A percentile compares a stretch with the other conserved stretches of the same genome.
These are phyloP conservation scores for Gymnopus androsaceus DNA, from an alignment of 1,284 basidiomycete species.

Conservation along the genomic window DNA sequence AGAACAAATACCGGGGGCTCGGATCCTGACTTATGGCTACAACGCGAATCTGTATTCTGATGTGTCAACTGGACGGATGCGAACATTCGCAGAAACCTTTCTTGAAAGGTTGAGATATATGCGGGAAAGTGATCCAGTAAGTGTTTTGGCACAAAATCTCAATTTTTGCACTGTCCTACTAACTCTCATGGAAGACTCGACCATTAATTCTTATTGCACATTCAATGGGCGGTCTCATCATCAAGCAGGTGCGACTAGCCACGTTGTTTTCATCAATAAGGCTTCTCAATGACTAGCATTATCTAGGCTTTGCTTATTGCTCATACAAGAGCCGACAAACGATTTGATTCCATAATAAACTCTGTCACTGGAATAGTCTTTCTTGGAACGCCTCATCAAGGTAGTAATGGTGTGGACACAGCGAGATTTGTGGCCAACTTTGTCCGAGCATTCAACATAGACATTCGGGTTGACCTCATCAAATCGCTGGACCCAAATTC, in stretches of 20 bases:
- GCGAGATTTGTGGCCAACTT: background rate
- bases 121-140: background rate
- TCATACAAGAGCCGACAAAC: background rate
- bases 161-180: no score
- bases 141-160: no score
- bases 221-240: background rate
- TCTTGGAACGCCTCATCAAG: background rate
- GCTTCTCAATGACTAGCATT: no score
- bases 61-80: background rate
- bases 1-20: background rate
- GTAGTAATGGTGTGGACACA: background rate
- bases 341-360: background rate
- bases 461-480: background rate
- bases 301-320: background rate
- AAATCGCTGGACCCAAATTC: background rate
- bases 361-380: background rate
- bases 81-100: background rate
- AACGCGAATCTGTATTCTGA: background rate
- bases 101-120: background rate
- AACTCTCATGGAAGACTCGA: no score
- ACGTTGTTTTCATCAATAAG: background rate
- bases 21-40: background rate
- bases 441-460: background rate
- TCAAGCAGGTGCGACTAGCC: background rate
- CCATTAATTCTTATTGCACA: background rate